These are phyloP conservation scores for Wickerhamiella domercqiae DNA, from an alignment of 805 yeast species.

Conservation along the genomic window DNA sequence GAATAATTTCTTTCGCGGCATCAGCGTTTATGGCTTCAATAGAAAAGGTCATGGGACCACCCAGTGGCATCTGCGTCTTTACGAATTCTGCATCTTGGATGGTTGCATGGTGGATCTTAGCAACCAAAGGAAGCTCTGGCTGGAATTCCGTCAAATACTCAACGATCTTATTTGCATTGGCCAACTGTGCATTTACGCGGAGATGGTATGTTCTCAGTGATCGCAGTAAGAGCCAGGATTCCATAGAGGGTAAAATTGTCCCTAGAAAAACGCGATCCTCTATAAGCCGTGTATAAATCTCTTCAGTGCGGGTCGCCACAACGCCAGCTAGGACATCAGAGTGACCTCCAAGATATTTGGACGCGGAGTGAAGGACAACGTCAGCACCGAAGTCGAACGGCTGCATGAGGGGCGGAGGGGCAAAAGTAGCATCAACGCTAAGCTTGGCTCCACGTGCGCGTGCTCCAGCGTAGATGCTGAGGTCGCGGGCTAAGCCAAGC, in stretches of 20 bases:
- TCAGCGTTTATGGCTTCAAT: constrained; percentile 37
- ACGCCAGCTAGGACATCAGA: constrained; percentile 80
- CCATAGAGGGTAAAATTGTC: constrained; percentile 64
- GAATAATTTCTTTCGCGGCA: constrained; percentile 32
- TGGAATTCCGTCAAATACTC: constrained; percentile 38
- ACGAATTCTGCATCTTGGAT: constrained; percentile 59
- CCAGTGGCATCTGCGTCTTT: constrained; percentile 41
- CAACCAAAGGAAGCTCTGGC: constrained; percentile 33
- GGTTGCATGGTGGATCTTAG: constrained; percentile 52
- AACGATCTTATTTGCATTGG: constrained; percentile 47
- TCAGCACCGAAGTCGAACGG: constrained; percentile 78
- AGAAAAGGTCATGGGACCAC: constrained; percentile 63
- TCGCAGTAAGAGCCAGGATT: constrained; percentile 56
- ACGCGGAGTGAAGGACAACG: constrained; percentile 77
- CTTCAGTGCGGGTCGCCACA: constrained; percentile 57
- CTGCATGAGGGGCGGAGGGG: constrained; percentile 79
- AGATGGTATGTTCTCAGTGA: constrained; percentile 69
- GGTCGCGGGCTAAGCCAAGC: constrained; percentile 49
- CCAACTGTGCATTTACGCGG: constrained; percentile 52
- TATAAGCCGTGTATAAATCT: constrained; percentile 33
- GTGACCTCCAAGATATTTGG: constrained; percentile 90
- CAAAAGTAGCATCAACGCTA: constrained; percentile 79
- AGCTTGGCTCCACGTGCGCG: constrained; percentile 70
- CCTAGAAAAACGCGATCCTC: constrained; percentile 61
- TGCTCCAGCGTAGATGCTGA: constrained; percentile 42